Conservation (phyloP, 2,329 filamentous ascomycete species). For the Whalleya microplaca region DNA sequence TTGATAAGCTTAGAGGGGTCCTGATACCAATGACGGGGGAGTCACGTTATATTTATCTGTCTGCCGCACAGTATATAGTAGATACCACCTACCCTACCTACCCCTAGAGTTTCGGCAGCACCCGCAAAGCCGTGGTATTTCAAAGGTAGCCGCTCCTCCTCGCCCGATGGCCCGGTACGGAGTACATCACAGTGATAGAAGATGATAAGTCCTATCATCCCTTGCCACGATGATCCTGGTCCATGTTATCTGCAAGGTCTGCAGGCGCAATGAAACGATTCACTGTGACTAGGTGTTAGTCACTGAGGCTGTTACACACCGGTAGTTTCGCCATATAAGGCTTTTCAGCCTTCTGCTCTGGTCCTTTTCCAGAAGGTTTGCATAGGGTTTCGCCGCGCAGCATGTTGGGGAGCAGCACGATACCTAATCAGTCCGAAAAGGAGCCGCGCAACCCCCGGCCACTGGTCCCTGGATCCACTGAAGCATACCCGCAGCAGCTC, state of each 20-base stretch:
- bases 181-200: not conserved
- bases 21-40: constrained; percentile 15
- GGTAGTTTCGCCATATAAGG: not conserved
- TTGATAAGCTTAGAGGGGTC: not conserved
- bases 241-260: not conserved
- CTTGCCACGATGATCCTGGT: not conserved
- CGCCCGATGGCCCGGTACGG: not conserved
- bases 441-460: constrained; percentile 23
- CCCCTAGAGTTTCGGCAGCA: not conserved
- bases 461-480: constrained; percentile 22
- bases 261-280: not conserved
- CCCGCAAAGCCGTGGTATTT: not conserved
- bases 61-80: not conserved
- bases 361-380: not conserved
- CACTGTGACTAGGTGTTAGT: not conserved
- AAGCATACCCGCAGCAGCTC: constrained; percentile 22
- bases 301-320: not conserved
- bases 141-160: not conserved
- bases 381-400: not conserved
- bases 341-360: not conserved
- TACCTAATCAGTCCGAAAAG: constrained; percentile 21
- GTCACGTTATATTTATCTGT: constrained; percentile 26
- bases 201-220: not conserved
- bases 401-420: not conserved
- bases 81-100: not conserved